Conservation (phyloP, 1,284 basidiomycete genomes). For the Grifola frondosa region DNA sequence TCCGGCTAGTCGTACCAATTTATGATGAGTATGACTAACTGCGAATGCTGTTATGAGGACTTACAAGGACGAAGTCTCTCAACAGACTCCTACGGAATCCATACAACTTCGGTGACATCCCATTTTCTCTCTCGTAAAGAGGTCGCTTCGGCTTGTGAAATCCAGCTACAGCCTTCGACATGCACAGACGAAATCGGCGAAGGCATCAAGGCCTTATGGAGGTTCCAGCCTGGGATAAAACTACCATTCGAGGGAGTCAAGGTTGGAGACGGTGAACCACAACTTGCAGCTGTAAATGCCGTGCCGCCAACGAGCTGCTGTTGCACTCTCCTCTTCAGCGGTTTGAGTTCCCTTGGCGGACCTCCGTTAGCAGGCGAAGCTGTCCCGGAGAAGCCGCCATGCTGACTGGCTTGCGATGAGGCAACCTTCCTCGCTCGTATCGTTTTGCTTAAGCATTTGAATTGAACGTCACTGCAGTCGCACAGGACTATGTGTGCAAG, state of each 20-base stretch:
- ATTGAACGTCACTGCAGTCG: slow-evolving; percentile 45
- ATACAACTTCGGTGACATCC: slow-evolving; percentile 1
- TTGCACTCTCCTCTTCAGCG: too few relatives aligned
- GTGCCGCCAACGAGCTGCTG: not conserved
- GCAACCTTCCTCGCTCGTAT: slow-evolving; percentile 5
- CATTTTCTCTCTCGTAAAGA: slow-evolving; percentile 1
- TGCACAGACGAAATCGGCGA: not conserved
- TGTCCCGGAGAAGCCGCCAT: not conserved
- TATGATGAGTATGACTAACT: too few relatives aligned
- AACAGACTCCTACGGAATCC: not conserved
- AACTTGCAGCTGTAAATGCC: not conserved
- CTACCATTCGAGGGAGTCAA: not conserved
- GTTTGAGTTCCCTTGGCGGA: too few relatives aligned
- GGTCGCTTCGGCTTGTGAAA: slow-evolving; percentile 10
- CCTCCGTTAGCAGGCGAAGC: too few relatives aligned
- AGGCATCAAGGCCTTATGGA: slow-evolving; percentile 1
- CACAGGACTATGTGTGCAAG: slow-evolving; percentile 49
- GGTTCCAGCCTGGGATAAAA: slow-evolving; percentile 3
- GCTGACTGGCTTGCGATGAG: not conserved
- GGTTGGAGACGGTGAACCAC: not conserved
- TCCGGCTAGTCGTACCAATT: too few relatives aligned
- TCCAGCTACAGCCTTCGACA: slow-evolving; percentile 6
- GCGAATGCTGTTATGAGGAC: too few relatives aligned
- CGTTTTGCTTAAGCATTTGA: slow-evolving; percentile 17
- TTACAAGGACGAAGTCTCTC: too few relatives aligned